Conservation (phyloP, 768 basidiomycete genomes). For the Podaxis rugospora region DNA sequence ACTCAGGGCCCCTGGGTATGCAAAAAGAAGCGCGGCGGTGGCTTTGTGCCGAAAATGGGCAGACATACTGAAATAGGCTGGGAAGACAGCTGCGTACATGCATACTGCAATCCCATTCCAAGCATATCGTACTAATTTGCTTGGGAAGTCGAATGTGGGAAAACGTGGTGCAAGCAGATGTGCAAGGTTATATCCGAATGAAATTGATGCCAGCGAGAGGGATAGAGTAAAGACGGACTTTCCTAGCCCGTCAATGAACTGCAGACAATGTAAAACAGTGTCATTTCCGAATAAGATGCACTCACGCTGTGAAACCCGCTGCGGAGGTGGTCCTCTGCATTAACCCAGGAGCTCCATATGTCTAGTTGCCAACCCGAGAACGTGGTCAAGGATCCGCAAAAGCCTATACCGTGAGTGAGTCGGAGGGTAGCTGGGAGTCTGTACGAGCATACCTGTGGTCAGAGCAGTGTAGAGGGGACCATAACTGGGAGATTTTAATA, state of each 20-base stretch:
- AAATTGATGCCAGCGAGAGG: slow-evolving; percentile 71
- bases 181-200: slow-evolving; percentile 67
- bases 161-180: slow-evolving; percentile 34
- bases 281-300: not conserved
- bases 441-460: slow-evolving; percentile 62
- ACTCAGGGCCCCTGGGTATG: slow-evolving; percentile 83
- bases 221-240: slow-evolving; percentile 77
- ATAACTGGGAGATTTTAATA: slow-evolving; percentile 50
- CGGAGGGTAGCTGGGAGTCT: not conserved
- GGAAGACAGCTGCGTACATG: slow-evolving; percentile 70
- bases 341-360: slow-evolving; percentile 81
- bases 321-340: slow-evolving; percentile 50
- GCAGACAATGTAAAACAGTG: slow-evolving; percentile 1
- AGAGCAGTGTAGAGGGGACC: slow-evolving; percentile 83
- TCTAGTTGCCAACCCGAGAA: slow-evolving; percentile 96
- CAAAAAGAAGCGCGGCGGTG: slow-evolving; percentile 84
- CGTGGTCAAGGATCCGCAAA: slow-evolving; percentile 95
- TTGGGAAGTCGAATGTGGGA: slow-evolving; percentile 30
- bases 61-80: slow-evolving; percentile 75
- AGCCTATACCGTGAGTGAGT: slow-evolving; percentile 45
- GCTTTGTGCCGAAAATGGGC: slow-evolving; percentile 67
- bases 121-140: slow-evolving; percentile 39
- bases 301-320: slow-evolving; percentile 72
- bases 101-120: slow-evolving; percentile 55
- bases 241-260: slow-evolving; percentile 87